These are phyloP conservation scores for Leccinum solheimii DNA, from an alignment of 1,284 basidiomycete species.

Conservation along the genomic window DNA sequence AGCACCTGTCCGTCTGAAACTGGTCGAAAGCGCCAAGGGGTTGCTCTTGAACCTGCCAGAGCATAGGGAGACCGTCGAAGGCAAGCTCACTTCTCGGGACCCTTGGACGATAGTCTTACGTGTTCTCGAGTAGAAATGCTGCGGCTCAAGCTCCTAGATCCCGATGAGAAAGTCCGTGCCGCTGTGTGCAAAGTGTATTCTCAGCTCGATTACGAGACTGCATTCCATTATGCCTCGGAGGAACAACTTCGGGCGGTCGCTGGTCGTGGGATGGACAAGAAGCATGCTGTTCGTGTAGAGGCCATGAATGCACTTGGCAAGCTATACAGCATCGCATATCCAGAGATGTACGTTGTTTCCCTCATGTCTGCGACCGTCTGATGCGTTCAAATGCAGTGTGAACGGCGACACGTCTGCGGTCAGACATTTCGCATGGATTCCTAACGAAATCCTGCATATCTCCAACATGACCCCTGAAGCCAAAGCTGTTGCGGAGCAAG, in stretches of 20 bases:
- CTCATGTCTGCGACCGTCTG: not conserved
- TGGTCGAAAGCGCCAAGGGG: conserved; percentile 71
- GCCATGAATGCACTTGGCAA: conserved; percentile 79
- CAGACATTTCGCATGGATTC: conserved; percentile 93
- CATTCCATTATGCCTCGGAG: conserved; percentile 77
- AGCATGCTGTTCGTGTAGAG: conserved; percentile 79
- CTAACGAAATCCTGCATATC: conserved; percentile 67
- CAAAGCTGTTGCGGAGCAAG: conserved; percentile 62
- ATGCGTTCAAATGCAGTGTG: conserved; percentile 58
- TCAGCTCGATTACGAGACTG: conserved; percentile 88
- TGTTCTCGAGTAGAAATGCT: conserved; percentile 53
- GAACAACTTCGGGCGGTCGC: conserved; percentile 65
- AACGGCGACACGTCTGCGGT: conserved; percentile 73
- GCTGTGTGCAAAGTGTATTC: conserved; percentile 83
- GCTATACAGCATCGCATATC: conserved; percentile 81
- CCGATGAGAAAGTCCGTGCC: conserved; percentile 89
- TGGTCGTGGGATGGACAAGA: conserved; percentile 83
- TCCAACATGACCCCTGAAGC: conserved; percentile 53
- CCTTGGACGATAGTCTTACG: conserved; percentile 8
- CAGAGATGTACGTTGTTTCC: conserved; percentile 75
- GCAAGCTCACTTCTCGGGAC: conserved; percentile 38
- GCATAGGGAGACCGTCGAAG: conserved; percentile 69
- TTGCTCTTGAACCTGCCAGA: conserved; percentile 72
- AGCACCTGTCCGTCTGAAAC: conserved; percentile 70
- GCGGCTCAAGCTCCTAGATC: conserved; percentile 73